phyloP scores from a whole-genome alignment of 306 rosid genomes.

The Cucurbita argyrosperma region DNA sequence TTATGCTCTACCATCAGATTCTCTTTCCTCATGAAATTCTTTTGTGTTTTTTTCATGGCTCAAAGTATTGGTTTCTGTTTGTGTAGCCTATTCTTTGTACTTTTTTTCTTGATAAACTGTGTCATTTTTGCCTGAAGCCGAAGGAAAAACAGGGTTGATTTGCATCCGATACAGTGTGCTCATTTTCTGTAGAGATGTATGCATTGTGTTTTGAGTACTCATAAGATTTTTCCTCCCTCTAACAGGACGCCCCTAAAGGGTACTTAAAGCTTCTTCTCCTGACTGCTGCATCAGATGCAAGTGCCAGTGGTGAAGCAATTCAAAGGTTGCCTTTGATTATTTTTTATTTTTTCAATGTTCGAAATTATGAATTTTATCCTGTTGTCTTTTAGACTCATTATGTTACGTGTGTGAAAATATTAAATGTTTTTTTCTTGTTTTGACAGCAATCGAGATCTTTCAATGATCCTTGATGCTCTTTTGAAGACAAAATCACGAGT shows the following conservation, averaged over 20 bases:
- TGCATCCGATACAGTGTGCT: neutral
- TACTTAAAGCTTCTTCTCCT: slow-evolving; percentile 90
- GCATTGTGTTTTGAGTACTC: neutral
- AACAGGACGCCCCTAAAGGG: slow-evolving; percentile 86
- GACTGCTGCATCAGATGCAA: slow-evolving; percentile 83
- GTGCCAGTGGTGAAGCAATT: slow-evolving; percentile 76
- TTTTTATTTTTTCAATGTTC: slow-evolving; percentile 4
- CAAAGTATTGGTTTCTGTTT: neutral
- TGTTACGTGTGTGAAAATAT: neutral
- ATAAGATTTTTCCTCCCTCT: neutral
- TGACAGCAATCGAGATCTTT: slow-evolving; percentile 94
- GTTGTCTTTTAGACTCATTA: neutral
- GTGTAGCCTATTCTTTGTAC: neutral
- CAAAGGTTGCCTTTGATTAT: slow-evolving; percentile 46
- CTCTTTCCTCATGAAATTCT: neutral
- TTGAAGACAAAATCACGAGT: slow-evolving; percentile 85
- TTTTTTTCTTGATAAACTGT: neutral
- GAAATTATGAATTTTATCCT: neutral
- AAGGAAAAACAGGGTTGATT: neutral
- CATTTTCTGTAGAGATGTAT: neutral
- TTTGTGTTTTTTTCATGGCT: neutral
- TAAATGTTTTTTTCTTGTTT: slow-evolving; percentile 2
- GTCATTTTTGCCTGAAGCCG: neutral
- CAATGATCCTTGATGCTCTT: slow-evolving; percentile 95
- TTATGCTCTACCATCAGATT: neutral